Conservation (phyloP, 2,329 filamentous ascomycete genomes). For the Rhinocladiella similis region DNA sequence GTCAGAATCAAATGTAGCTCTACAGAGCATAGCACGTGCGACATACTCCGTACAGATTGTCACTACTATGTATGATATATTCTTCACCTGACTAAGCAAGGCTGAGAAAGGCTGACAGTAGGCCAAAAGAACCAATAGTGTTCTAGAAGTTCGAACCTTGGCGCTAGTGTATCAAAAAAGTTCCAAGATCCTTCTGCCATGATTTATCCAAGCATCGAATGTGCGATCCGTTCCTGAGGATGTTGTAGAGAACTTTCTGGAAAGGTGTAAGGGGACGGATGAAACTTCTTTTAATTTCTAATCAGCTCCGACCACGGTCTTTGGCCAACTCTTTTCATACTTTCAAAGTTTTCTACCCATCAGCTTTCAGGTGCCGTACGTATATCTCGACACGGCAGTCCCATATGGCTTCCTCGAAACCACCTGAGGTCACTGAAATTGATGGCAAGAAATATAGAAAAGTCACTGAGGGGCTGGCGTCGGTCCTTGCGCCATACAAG, state of each 20-base stretch:
- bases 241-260: not conserved
- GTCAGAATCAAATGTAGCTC: too few species aligned
- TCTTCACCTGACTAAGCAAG: not conserved
- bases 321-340: not conserved
- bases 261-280: not conserved
- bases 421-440: constrained; percentile 35
- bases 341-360: not conserved
- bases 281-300: not conserved
- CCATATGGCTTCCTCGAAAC: constrained; percentile 11
- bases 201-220: not conserved
- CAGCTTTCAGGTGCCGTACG: not conserved
- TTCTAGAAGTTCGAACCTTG: not conserved
- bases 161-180: not conserved
- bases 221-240: too few species aligned
- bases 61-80: too few species aligned
- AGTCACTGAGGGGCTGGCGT: constrained; percentile 66
- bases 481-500: constrained; percentile 63
- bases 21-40: too few species aligned
- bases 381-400: too few species aligned
- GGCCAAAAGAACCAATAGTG: not conserved
- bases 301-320: not conserved
- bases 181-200: not conserved
- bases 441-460: constrained; percentile 58
- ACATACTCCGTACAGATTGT: too few species aligned
- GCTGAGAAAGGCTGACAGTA: not conserved